Conservation (phyloP, 768 basidiomycete species). For the Hypholoma sublateritium region DNA sequence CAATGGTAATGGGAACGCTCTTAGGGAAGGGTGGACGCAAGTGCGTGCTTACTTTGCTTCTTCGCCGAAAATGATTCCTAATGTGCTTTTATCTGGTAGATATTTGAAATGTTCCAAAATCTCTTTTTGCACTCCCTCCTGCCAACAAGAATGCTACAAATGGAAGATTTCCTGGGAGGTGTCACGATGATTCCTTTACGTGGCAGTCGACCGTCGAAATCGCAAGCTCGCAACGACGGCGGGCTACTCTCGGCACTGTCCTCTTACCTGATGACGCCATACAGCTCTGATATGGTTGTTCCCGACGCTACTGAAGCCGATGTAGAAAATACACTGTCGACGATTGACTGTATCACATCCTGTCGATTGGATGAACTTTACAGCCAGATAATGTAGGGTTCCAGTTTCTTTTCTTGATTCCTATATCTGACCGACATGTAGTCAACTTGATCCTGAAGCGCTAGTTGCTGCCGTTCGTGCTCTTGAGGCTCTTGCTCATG, state of each 20-base stretch:
- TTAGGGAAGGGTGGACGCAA: slow-evolving; percentile 94
- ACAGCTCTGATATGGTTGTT: slow-evolving; percentile 75
- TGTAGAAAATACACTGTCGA: slow-evolving; percentile 90
- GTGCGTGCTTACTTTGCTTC: slow-evolving; percentile 35
- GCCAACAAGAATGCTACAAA: slow-evolving; percentile 88
- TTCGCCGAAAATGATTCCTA: background rate
- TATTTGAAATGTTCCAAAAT: slow-evolving; percentile 98
- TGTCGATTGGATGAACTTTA: slow-evolving; percentile 95
- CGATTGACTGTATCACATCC: slow-evolving; percentile 92
- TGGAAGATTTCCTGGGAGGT: slow-evolving; percentile 98
- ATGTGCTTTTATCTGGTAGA: slow-evolving; percentile 41
- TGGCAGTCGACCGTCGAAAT: slow-evolving; percentile 63
- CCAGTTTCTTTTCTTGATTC: background rate
- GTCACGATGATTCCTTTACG: slow-evolving; percentile 89
- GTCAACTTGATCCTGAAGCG: slow-evolving; percentile 77
- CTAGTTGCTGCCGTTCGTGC: slow-evolving; percentile 83
- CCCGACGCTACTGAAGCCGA: slow-evolving; percentile 90
- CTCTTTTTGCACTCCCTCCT: slow-evolving; percentile 92
- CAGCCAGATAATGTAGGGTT: slow-evolving; percentile 84
- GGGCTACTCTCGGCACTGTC: slow-evolving; percentile 92
- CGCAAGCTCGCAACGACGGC: slow-evolving; percentile 72
- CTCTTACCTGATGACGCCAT: slow-evolving; percentile 96
- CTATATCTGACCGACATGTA: slow-evolving; percentile 26
- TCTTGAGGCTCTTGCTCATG: slow-evolving; percentile 87
- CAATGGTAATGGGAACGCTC: slow-evolving; percentile 91